Conservation (phyloP, 2,329 filamentous ascomycete species). For the Didymella arachidicola region DNA sequence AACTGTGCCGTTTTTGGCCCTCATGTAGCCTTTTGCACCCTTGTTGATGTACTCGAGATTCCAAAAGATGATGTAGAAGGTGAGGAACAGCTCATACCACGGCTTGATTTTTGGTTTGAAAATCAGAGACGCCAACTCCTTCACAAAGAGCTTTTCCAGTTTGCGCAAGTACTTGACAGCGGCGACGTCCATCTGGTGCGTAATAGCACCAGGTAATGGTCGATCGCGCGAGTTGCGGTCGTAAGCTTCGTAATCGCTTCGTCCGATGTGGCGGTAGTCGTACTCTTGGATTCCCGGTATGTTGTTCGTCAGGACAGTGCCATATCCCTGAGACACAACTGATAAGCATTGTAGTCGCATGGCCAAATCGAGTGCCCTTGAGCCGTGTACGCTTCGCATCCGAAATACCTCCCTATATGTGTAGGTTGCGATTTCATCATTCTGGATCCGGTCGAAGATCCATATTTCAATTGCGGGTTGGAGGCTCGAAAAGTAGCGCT, state of each 20-base stretch:
- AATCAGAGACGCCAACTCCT: constrained; percentile 40
- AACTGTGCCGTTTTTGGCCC: constrained; percentile 47
- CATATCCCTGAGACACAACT: constrained; percentile 49
- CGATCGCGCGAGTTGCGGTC: constrained; percentile 44
- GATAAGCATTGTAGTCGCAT: constrained; percentile 48
- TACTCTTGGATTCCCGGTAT: constrained; percentile 45
- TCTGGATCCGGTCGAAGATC: constrained; percentile 40
- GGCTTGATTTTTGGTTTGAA: constrained; percentile 47
- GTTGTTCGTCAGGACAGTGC: constrained; percentile 42
- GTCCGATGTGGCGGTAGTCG: constrained; percentile 42
- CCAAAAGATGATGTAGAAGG: constrained; percentile 48
- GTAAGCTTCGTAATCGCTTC: constrained; percentile 47
- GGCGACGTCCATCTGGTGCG: constrained; percentile 49
- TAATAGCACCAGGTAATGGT: constrained; percentile 47
- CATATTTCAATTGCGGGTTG: constrained; percentile 43
- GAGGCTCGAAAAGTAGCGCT: constrained; percentile 39
- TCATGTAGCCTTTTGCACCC: constrained; percentile 46
- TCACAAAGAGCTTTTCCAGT: constrained; percentile 41
- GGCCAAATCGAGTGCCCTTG: constrained; percentile 40
- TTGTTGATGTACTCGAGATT: constrained; percentile 49
- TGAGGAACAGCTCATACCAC: constrained; percentile 49
- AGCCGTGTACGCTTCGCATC: constrained; percentile 31
- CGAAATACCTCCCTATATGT: constrained; percentile 47
- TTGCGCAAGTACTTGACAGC: constrained; percentile 44
- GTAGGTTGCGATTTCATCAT: constrained; percentile 40